phyloP scores from a whole-genome alignment of 2,329 filamentous ascomycete genomes.

The Aspergillus sp. region DNA sequence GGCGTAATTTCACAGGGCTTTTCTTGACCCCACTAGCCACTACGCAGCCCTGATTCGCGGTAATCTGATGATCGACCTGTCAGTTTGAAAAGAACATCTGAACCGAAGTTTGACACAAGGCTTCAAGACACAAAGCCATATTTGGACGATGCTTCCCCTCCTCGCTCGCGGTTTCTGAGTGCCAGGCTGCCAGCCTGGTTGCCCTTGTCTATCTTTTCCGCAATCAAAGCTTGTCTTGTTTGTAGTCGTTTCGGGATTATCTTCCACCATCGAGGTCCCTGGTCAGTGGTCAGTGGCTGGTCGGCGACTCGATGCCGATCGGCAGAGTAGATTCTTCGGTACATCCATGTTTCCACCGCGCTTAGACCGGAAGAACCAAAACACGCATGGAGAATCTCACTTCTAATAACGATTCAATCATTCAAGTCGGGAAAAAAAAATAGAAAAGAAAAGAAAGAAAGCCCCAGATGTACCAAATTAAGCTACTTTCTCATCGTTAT shows the following conservation, averaged over 20 bases:
- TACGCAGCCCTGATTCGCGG: neutral
- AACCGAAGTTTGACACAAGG: neutral
- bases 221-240: neutral
- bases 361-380: conserved; percentile 9
- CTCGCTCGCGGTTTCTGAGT: conserved; percentile 5
- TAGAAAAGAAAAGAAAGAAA: too few relatives aligned
- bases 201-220: neutral
- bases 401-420: neutral
- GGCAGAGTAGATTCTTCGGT: neutral
- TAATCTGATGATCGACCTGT: neutral
- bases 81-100: neutral
- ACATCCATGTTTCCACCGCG: conserved; percentile 12
- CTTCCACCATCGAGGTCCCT: neutral
- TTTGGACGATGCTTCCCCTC: neutral
- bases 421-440: neutral
- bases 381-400: conserved; percentile 7
- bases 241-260: neutral
- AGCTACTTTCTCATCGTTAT: neutral
- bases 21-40: neutral
- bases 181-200: conserved; percentile 4
- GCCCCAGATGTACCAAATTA: neutral
- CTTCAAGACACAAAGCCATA: neutral
- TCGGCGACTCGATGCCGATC: neutral
- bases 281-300: too few relatives aligned
- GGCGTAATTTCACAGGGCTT: neutral